Evolutionary conservation across 2,329 filamentous ascomycete species (phyloP).

Genomic region (Cladorrhinum sp.): DNA sequence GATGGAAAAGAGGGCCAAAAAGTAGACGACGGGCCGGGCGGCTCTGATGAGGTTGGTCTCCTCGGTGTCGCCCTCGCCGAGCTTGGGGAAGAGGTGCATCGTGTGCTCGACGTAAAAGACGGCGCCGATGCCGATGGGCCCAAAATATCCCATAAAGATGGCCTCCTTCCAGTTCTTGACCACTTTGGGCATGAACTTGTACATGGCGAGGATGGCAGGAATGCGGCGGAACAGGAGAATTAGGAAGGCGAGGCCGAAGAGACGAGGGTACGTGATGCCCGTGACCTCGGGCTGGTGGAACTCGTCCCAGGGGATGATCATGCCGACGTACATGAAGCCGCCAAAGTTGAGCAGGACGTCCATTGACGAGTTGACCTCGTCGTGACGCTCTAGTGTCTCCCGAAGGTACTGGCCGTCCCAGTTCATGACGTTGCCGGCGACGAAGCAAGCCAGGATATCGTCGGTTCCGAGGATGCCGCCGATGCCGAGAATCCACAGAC

Average conservation of each 20-base stretch:
- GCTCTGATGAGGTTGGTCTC: slow-evolving; percentile 38
- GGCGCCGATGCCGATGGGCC: slow-evolving; percentile 73
- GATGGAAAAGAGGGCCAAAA: slow-evolving; percentile 42
- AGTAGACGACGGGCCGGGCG: slow-evolving; percentile 41
- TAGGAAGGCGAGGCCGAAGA: slow-evolving; percentile 51
- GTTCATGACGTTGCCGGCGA: slow-evolving; percentile 57
- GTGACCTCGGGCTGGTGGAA: slow-evolving; percentile 52
- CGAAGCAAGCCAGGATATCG: slow-evolving; percentile 59
- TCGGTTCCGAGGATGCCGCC: slow-evolving; percentile 57
- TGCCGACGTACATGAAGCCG: slow-evolving; percentile 59
- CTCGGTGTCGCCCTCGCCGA: slow-evolving; percentile 34
- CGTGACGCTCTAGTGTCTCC: slow-evolving; percentile 54
- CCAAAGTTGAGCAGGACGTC: slow-evolving; percentile 59
- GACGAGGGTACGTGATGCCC: slow-evolving; percentile 49
- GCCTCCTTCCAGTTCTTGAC: slow-evolving; percentile 56
- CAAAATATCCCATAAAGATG: slow-evolving; percentile 65
- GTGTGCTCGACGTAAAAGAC: slow-evolving; percentile 66
- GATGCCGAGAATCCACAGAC: slow-evolving; percentile 56
- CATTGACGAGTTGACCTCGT: slow-evolving; percentile 58
- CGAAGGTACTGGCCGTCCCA: slow-evolving; percentile 60
- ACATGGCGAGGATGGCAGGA: slow-evolving; percentile 51
- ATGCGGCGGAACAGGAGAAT: slow-evolving; percentile 55
- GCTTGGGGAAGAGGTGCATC: slow-evolving; percentile 39
- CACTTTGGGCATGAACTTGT: slow-evolving; percentile 53
- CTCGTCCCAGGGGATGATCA: slow-evolving; percentile 52